Evolutionary conservation across 805 yeast species (phyloP), one percentile per base, ranked within the genome.

Genomic region (Saccharomycopsis amapae): DNA sequence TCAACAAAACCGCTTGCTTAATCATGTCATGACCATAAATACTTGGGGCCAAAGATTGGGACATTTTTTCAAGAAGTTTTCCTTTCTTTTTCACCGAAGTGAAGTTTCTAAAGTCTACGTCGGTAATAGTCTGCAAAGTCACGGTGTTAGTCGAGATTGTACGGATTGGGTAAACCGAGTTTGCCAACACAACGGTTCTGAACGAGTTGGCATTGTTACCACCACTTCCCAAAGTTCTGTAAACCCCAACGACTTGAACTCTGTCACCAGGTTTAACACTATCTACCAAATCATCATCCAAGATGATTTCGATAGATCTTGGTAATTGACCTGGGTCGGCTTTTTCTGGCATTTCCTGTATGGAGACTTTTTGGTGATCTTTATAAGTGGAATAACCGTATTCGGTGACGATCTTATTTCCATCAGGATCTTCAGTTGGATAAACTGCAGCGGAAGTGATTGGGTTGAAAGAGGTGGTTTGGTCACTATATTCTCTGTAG

Each of bases 241-340:
- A 93, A 15, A 90, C 93, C 52, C 98, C 98, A 9, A 93, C 93
- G 37, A 90, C 69, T 66, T 89, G 96, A 28, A 89, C 80, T 60
- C 98, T 76, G 62, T 93, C 98, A 57, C 98, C 98, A 0, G 98
- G 97, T 62, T 93, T 93, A 39, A 85, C 83, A 46, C 66, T 68
- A 61, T 93, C 98, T 2, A 93, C 97, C 53, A 93, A 71, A 61
- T 93, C 98, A 58, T 89, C 97, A 62, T 90, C 96, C 57, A 93
- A 67, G n/a, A 90, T 77, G 20, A 90, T 83, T 59, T 93, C 98
- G 30, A 93, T 75, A 2, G 95, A 81, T 57, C 97, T 73, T 30
- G 98, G 98, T 52, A 93, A 71, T 66, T 90, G 97, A 46, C 98
- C 98, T 0, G 97, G 95, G 13, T 97, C 98, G 1, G 97, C 96